A percentile compares a stretch with the other conserved stretches of the same genome.
Conservation (phyloP, 305 asterid genomes). For the Rubia occidens region DNA sequence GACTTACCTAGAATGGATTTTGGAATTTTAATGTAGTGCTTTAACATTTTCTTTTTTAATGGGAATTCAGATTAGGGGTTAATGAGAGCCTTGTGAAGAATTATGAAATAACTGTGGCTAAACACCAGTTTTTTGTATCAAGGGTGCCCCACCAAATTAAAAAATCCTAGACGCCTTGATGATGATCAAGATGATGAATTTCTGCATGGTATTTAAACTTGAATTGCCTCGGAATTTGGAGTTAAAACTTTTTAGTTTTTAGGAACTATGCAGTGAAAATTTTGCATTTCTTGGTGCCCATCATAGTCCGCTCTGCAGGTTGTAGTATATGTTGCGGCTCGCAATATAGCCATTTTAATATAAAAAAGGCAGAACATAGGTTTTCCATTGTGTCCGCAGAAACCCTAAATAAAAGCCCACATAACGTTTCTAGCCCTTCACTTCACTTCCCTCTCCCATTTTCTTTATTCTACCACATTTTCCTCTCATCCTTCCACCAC, state of each 20-base stretch:
- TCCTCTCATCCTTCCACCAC: no score
- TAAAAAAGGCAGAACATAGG: no score
- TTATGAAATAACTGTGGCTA: not conserved
- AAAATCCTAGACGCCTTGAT: not conserved
- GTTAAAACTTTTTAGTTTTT: not conserved
- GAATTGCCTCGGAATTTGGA: not conserved
- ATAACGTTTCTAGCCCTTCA: no score
- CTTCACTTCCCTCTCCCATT: no score
- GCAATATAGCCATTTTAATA: no score
- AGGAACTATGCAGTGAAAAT: constrained; percentile 18
- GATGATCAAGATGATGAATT: not conserved
- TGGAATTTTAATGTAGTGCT: not conserved
- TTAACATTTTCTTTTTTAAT: not conserved
- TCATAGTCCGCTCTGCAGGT: no score
- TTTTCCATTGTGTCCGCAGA: no score
- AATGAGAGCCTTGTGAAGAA: not conserved
- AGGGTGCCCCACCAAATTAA: not conserved
- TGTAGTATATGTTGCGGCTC: no score
- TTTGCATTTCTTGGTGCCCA: no score
- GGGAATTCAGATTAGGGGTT: not conserved
- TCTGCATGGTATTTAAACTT: not conserved
- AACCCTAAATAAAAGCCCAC: no score
- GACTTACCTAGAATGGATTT: not conserved
- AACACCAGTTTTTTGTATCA: not conserved
- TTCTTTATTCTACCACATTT: no score